A percentile compares a stretch with the other conserved stretches of the same genome.
Conservation (phyloP, 805 yeast species). For the Candida krabiensis region DNA sequence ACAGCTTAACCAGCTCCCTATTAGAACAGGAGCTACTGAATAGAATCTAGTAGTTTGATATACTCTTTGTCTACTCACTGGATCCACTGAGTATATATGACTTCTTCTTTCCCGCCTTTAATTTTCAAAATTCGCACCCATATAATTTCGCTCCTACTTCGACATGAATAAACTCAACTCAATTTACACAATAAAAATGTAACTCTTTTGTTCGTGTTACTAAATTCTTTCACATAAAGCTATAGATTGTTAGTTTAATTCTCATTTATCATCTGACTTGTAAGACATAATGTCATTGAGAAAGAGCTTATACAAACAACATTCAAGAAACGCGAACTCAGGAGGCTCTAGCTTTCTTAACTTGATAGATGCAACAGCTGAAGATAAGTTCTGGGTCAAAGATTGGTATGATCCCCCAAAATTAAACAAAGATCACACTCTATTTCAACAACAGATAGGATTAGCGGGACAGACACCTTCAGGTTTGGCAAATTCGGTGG, state of each 20-base stretch:
- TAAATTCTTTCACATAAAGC: no score
- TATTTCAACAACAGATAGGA: conserved; percentile 7
- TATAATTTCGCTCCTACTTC: no score
- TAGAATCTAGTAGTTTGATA: conserved; percentile 16
- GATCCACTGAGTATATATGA: no score
- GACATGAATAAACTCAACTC: no score
- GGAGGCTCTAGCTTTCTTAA: conserved; percentile 20
- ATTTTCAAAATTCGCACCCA: no score
- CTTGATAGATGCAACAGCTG: conserved; percentile 16
- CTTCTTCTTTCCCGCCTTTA: no score
- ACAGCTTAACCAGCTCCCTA: conserved; percentile 27
- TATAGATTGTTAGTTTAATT: no score
- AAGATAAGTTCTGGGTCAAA: conserved; percentile 31
- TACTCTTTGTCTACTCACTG: no score
- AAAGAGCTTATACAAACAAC: conserved; percentile 36
- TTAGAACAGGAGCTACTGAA: conserved; percentile 30
- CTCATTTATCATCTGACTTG: no score
- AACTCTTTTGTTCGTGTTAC: no score
- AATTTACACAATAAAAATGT: no score
- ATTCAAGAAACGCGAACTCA: conserved; percentile 27
- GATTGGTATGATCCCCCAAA: conserved; percentile 36
- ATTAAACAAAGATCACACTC: conserved; percentile 11
- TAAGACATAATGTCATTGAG: conserved; percentile 38
- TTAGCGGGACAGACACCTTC: conserved; percentile 17
- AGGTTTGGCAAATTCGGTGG: conserved; percentile 22